Percentiles rank a stretch among this genome's conserved stretches.
phyloP scores from a whole-genome alignment of 139 green algal species.

The Chlorella vulgaris region DNA sequence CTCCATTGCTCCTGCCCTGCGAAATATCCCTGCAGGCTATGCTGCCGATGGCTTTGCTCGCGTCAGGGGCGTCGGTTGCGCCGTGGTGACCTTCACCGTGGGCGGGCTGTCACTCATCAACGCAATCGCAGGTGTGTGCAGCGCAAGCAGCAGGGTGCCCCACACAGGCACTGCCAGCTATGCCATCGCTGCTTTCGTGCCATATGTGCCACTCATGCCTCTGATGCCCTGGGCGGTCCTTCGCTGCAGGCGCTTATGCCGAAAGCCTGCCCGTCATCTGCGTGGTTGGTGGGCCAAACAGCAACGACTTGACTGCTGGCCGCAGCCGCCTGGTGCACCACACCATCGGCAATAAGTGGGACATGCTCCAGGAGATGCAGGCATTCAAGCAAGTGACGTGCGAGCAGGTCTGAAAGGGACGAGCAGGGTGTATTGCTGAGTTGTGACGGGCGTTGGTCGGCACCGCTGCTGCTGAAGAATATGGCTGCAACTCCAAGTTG shows the following conservation, averaged over 20 bases:
- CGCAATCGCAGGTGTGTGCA: slow-evolving; percentile 60
- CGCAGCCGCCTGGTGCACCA: slow-evolving; percentile 79
- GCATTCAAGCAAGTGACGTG: slow-evolving; percentile 78
- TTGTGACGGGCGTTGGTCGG: too few relatives aligned
- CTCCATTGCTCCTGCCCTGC: too few relatives aligned
- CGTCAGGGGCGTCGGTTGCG: slow-evolving; percentile 62
- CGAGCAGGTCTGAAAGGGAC: slow-evolving; percentile 53
- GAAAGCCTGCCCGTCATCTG: slow-evolving; percentile 76
- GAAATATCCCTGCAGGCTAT: slow-evolving; percentile 79
- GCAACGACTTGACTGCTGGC: slow-evolving; percentile 78
- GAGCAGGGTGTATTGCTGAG: not conserved
- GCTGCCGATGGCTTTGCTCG: slow-evolving; percentile 83
- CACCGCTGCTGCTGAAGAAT: too few relatives aligned
- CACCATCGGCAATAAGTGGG: slow-evolving; percentile 75
- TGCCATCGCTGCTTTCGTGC: too few relatives aligned
- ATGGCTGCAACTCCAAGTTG: too few relatives aligned
- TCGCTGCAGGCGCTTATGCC: slow-evolving; percentile 51
- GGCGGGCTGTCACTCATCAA: slow-evolving; percentile 54
- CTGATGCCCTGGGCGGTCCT: not conserved
- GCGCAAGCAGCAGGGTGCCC: not conserved
- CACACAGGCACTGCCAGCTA: too few relatives aligned
- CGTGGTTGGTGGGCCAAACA: slow-evolving; percentile 69
- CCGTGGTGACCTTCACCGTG: slow-evolving; percentile 83
- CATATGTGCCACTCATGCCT: too few relatives aligned
- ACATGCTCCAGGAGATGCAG: slow-evolving; percentile 67